Percentiles rank a stretch among this genome's conserved stretches.
These are phyloP conservation scores for Fusarium buharicum DNA, from an alignment of 2,329 filamentous ascomycete species.

Conservation along the genomic window DNA sequence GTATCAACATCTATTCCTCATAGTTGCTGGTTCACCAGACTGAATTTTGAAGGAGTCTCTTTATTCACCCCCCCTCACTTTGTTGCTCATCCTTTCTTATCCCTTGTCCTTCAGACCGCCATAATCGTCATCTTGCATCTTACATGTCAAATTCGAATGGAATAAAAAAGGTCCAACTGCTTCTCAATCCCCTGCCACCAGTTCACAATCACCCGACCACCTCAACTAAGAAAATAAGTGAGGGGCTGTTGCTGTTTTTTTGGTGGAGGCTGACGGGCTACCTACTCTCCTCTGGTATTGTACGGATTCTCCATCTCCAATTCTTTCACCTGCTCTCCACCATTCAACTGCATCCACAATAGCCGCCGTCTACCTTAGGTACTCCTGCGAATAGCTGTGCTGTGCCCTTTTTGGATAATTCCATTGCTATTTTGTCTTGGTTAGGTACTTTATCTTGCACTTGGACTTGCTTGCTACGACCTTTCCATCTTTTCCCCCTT, in stretches of 20 bases:
- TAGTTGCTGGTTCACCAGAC: not conserved
- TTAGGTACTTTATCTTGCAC: not conserved
- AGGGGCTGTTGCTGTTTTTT: conserved; percentile 4
- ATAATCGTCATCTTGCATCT: conserved; percentile 3
- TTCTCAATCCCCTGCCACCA: conserved; percentile 12
- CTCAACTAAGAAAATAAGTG: conserved; percentile 14
- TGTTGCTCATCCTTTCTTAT: not conserved
- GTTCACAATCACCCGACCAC: conserved; percentile 22
- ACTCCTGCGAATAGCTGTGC: conserved; percentile 16
- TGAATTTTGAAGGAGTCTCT: not conserved
- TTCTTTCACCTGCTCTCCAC: conserved; percentile 9
- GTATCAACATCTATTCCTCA: not conserved
- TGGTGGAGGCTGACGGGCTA: conserved; percentile 6
- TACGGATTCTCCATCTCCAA: not conserved
- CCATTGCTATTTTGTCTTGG: conserved; percentile 2
- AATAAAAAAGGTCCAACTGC: conserved; percentile 1
- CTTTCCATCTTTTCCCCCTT: not conserved
- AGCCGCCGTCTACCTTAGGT: conserved; percentile 14
- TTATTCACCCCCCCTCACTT: not conserved
- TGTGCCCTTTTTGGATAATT: conserved; percentile 7
- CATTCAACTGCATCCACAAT: conserved; percentile 20
- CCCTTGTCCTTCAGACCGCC: not conserved
- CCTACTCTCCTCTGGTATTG: not conserved
- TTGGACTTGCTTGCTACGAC: not conserved
- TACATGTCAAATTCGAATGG: not conserved